Evolutionary conservation across 208 protist genomes (phyloP).

Genomic region (Leptomonas pyrrhocoris): DNA sequence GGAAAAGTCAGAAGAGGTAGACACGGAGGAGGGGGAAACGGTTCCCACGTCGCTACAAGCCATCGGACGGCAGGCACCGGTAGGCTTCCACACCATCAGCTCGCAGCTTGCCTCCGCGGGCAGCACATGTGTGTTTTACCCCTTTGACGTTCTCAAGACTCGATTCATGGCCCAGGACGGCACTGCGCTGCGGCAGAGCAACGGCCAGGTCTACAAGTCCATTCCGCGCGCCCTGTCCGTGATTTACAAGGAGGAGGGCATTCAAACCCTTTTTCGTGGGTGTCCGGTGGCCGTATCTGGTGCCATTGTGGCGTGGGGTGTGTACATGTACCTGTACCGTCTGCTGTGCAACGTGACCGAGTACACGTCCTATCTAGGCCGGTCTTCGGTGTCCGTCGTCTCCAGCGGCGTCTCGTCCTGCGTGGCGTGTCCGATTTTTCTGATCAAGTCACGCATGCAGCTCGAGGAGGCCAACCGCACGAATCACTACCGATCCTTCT

Average conservation of each 20-base stretch:
- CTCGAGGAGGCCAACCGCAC: conserved; percentile 58
- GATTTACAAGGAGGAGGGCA: conserved; percentile 54
- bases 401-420: conserved; percentile 53
- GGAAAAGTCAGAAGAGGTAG: not conserved
- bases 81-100: conserved; percentile 58
- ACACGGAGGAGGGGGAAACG: not conserved
- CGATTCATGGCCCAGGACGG: conserved; percentile 85
- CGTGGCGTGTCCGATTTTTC: conserved; percentile 60
- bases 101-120: conserved; percentile 69
- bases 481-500: conserved; percentile 71
- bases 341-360: conserved; percentile 58
- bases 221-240: conserved; percentile 33
- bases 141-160: conserved; percentile 91
- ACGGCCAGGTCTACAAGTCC: conserved; percentile 58
- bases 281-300: conserved; percentile 50
- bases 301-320: conserved; percentile 52
- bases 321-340: conserved; percentile 79
- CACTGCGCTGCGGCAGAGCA: conserved; percentile 50
- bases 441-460: conserved; percentile 87
- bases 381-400: conserved; percentile 45
- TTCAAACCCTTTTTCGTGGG: conserved; percentile 56
- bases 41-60: conserved; percentile 30
- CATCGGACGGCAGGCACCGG: conserved; percentile 49
- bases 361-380: conserved; percentile 48
- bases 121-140: conserved; percentile 83